A percentile compares a stretch with the other conserved stretches of the same genome.
These are phyloP conservation scores for Tulasnella sp. DNA, from an alignment of 768 basidiomycete species.

Conservation along the genomic window DNA sequence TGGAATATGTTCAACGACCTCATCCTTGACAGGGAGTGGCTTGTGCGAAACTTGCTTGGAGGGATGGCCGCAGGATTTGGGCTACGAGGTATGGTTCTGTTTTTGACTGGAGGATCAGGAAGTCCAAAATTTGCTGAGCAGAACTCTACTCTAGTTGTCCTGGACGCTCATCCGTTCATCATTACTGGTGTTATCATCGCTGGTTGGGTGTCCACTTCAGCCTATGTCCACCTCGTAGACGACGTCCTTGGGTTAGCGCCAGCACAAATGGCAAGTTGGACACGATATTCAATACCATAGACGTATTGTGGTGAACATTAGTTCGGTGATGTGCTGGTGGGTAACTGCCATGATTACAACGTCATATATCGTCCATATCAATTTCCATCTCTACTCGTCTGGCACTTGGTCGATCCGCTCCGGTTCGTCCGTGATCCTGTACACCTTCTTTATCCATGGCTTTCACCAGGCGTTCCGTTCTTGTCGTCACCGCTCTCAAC, in stretches of 20 bases:
- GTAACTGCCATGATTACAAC: not conserved
- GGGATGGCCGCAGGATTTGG: conserved; percentile 87
- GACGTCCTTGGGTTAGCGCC: not conserved
- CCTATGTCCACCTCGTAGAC: not conserved
- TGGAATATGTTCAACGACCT: conserved; percentile 65
- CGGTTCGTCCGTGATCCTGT: not conserved
- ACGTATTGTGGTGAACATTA: not conserved
- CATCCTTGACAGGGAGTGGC: conserved; percentile 74
- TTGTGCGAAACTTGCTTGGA: conserved; percentile 75
- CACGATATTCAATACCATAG: conserved; percentile 6
- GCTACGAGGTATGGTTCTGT: conserved; percentile 54
- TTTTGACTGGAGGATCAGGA: not conserved
- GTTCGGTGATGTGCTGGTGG: not conserved
- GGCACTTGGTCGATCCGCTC: not conserved
- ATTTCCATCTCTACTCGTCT: not conserved
- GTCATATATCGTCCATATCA: conserved; percentile 24
- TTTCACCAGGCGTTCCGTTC: conserved; percentile 59
- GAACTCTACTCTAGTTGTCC: conserved; percentile 51
- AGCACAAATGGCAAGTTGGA: conserved; percentile 7
- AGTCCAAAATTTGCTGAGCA: not conserved
- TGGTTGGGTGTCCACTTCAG: conserved; percentile 50
- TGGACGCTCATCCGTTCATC: conserved; percentile 69
- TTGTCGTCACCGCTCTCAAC: conserved; percentile 60
- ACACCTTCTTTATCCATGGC: conserved; percentile 46
- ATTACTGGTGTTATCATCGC: conserved; percentile 69